Evolutionary conservation across 129 eudicot genomes (phyloP), one percentile per base, ranked within the genome.

Genomic region (Pittosporum tobira): DNA sequence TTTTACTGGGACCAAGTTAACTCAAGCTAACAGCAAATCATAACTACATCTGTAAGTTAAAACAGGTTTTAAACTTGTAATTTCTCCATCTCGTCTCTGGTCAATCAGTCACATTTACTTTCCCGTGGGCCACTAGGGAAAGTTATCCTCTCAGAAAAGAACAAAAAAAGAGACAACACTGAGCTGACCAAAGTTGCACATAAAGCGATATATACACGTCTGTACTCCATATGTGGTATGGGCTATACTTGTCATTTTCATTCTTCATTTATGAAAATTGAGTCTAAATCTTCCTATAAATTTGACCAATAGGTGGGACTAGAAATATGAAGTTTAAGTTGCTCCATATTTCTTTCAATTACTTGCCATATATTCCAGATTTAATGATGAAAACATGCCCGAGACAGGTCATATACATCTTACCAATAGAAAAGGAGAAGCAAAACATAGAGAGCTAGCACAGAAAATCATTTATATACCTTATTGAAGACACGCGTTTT

Each of bases 401-500:
- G 4, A 16, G 20, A 26, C 8, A 8, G 38, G 26, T 12, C 23
- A 18, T 22, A 23, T 26, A 15, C 24, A 16, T 29, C 13, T 44
- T 43, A 0, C 43, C 3, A 16, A 36, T 31, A 6, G 7, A 20
- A n/a, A 61, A 45, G 2, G 21, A 53, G 37, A 4, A 40, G 19
- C 9, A 3, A 34, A 34, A 6, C 4, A 15, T 25, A 53, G 11
- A 53, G n/a, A n/a, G n/a, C n/a, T n/a, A n/a, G n/a, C n/a, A n/a
- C n/a, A n/a, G n/a, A n/a, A n/a, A n/a, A n/a, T n/a, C n/a, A n/a
- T n/a, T n/a, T n/a, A 43, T 13, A 23, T 80, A 87, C 96, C 99
- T 91, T 75, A 76, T 74, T 27, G 96, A 87, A 49, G 70, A 61
- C 67, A 87, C 96, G 57, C 81, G 87, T 67, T 77, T 81, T 43